phyloP scores from a whole-genome alignment of 164 flowering plant genomes.

The Magnolia changhungtana region DNA sequence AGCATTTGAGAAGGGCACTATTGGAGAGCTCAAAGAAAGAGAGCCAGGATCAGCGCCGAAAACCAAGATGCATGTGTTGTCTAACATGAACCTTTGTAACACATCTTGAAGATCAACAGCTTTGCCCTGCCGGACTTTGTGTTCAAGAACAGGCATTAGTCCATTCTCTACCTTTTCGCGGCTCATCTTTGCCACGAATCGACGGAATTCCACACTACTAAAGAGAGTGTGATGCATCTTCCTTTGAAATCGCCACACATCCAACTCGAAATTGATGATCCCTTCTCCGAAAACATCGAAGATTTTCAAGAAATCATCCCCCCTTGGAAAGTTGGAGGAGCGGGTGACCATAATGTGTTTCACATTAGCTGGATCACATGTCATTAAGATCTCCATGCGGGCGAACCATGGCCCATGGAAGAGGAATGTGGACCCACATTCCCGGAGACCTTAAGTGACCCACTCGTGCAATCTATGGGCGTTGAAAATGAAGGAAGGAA shows the following conservation, averaged over 20 bases:
- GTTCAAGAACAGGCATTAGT: slow-evolving; percentile 13
- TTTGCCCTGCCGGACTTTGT: background rate
- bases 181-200: background rate
- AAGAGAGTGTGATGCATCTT: slow-evolving; percentile 10
- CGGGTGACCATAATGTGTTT: slow-evolving; percentile 29
- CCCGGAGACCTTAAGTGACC: background rate
- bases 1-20: slow-evolving; percentile 20
- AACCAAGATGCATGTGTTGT: slow-evolving; percentile 16
- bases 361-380: slow-evolving; percentile 29
- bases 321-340: slow-evolving; percentile 38
- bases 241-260: slow-evolving; percentile 9
- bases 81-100: slow-evolving; percentile 28
- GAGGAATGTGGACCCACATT: slow-evolving; percentile 10
- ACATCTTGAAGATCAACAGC: slow-evolving; percentile 28
- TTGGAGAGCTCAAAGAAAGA: slow-evolving; percentile 17
- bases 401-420: slow-evolving; percentile 28
- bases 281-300: slow-evolving; percentile 48
- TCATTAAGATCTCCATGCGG: slow-evolving; percentile 19
- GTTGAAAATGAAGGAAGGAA: no score
- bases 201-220: background rate
- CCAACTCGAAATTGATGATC: slow-evolving; percentile 33
- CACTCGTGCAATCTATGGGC: background rate
- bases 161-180: background rate
- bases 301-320: slow-evolving; percentile 26
- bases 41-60: slow-evolving; percentile 14